phyloP scores from a whole-genome alignment of 805 yeast genomes.

The Suhomyces canberraensis region DNA sequence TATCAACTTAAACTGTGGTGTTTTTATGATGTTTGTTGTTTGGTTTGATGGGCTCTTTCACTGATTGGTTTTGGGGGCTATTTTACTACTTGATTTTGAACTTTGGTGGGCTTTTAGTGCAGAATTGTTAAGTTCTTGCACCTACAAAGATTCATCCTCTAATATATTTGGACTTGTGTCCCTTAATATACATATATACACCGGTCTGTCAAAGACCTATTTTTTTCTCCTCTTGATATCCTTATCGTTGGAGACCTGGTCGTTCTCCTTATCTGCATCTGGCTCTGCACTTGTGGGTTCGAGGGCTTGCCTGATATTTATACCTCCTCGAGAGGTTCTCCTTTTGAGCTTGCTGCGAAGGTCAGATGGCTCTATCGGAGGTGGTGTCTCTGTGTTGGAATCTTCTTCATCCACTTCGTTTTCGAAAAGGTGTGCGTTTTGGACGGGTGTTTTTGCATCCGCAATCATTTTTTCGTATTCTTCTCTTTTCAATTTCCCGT shows the following conservation, averaged over 20 bases:
- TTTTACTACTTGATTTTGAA: too few species aligned
- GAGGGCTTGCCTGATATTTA: conserved; percentile 11
- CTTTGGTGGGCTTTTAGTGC: too few species aligned
- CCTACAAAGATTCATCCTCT: too few species aligned
- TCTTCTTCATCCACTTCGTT: conserved; percentile 32
- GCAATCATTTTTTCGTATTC: conserved; percentile 30
- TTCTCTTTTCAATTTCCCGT: conserved; percentile 30
- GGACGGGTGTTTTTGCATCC: conserved; percentile 31
- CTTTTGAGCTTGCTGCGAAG: conserved; percentile 16
- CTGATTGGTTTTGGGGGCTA: too few species aligned
- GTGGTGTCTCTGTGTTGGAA: conserved; percentile 12
- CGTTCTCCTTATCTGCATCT: conserved; percentile 1
- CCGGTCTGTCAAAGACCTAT: background rate
- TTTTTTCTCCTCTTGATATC: conserved; percentile 6
- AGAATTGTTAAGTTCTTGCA: too few species aligned
- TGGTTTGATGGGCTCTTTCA: too few species aligned
- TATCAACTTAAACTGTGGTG: too few species aligned
- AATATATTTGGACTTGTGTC: too few species aligned
- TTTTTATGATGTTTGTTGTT: too few species aligned
- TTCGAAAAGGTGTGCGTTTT: conserved; percentile 36
- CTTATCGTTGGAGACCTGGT: conserved; percentile 5
- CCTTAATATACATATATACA: background rate
- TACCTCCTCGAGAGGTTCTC: conserved; percentile 28
- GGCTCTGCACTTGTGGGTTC: background rate
- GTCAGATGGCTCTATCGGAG: conserved; percentile 4